Base-by-base conservation (phyloP, 2,329 filamentous ascomycete genomes). In the Grosmannia serpens region DNA sequence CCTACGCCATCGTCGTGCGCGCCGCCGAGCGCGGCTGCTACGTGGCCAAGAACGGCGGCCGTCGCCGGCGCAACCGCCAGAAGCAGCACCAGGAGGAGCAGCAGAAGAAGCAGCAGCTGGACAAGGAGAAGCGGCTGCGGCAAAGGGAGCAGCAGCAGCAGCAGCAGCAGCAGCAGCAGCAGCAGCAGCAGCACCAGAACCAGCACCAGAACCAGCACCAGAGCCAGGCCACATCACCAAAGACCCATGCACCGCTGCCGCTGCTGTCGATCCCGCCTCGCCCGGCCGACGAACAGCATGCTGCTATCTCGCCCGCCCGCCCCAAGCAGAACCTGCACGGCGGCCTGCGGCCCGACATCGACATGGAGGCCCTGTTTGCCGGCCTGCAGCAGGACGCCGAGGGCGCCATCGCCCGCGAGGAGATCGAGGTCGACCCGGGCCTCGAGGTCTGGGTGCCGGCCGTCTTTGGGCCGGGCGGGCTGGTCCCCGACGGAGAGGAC, bases 381-480 rank as follows among this genome's bases (percentile, higher is more conserved):
- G 81, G 80, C 0, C 69, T 86, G 20, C 67, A 83, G 54, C 77
- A 80, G 63, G 78, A 80, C 55, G 71, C 73, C 2, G 76, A 79
- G 44, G 81, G 81, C 8, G 68, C 73, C 10, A 74, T 82, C 54
- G 77, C 77, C 33, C 72, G 80, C 10, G 81, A 84, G 62, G 80
- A 83, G 64, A 79, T 83, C 38, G 79, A 81, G 61, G 73, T 87
- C 49, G 80, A 87, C 63, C 81, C 84, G 17, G 84, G 85, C 3
- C 77, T 86, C 57, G 81, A 86, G 65, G 74, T 78, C 60, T 95
- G 90, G 88, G 73, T 96, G 27, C 89, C 88, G 15, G 88, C 91
- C 9, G 92, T 87, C 67, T 88, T 44, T 13, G 54, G 49, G 1
- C 35, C 53, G 33, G 22, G 24, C 22, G 44, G 38, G n/a, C n/a